These are phyloP conservation scores for Boletus sp. DNA, from an alignment of 768 basidiomycete species.

Conservation along the genomic window DNA sequence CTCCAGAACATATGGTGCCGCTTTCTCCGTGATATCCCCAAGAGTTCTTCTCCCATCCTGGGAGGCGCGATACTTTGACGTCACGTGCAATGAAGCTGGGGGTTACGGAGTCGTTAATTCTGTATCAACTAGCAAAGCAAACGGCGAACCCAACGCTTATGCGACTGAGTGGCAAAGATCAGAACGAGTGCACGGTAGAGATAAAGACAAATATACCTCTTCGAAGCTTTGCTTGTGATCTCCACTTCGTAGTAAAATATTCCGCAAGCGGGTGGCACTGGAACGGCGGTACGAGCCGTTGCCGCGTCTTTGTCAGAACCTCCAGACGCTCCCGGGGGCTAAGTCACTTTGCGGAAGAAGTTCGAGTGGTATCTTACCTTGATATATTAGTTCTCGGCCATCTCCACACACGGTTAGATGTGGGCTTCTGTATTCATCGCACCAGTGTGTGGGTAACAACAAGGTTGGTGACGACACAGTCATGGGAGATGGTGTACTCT, in stretches of 20 bases:
- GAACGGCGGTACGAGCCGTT: constrained; percentile 71
- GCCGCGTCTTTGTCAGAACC: constrained; percentile 81
- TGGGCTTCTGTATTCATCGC: constrained; percentile 59
- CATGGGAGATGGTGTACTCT: constrained; percentile 21
- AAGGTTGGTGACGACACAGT: constrained; percentile 40
- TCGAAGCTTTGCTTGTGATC: constrained; percentile 73
- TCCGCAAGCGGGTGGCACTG: constrained; percentile 83
- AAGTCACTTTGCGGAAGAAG: constrained; percentile 2
- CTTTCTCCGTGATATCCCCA: constrained; percentile 96
- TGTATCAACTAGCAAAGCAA: background rate
- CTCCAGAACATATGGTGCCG: constrained; percentile 72
- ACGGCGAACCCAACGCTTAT: constrained; percentile 74
- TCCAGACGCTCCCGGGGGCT: constrained; percentile 44
- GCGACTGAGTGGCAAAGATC: constrained; percentile 44
- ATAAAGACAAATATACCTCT: constrained; percentile 54
- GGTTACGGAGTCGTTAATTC: constrained; percentile 12
- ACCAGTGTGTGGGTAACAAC: constrained; percentile 76
- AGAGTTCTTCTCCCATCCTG: constrained; percentile 82
- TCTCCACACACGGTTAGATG: constrained; percentile 63
- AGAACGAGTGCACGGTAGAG: constrained; percentile 11
- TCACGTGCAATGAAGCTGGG: constrained; percentile 64
- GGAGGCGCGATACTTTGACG: constrained; percentile 70
- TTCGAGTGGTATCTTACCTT: constrained; percentile 45
- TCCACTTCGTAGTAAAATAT: constrained; percentile 95
- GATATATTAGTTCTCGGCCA: constrained; percentile 71